Conservation (phyloP, 306 rosid species). For the Alnus glutinosa region DNA sequence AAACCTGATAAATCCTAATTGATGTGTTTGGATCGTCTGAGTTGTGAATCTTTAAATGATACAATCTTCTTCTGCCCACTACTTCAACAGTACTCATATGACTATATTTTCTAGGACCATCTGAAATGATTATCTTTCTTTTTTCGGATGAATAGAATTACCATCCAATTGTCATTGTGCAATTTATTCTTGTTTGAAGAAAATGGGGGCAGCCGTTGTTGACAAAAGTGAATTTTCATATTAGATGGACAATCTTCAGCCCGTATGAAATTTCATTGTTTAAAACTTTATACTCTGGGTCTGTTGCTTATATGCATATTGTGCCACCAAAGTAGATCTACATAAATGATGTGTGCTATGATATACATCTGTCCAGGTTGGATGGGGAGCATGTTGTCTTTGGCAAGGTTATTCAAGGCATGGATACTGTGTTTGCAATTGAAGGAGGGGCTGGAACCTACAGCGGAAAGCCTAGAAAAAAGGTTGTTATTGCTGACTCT, state of each 20-base stretch:
- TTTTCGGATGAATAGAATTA: background rate
- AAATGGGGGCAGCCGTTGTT: slow-evolving; percentile 10
- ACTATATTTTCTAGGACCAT: background rate
- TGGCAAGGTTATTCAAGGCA: slow-evolving; percentile 82
- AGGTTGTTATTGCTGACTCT: slow-evolving; percentile 68
- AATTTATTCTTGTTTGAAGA: background rate
- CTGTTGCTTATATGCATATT: background rate
- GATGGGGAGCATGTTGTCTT: slow-evolving; percentile 86
- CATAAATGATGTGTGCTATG: slow-evolving; percentile 1
- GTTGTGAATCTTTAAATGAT: background rate
- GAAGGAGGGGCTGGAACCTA: slow-evolving; percentile 92
- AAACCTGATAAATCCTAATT: background rate
- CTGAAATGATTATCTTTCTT: background rate
- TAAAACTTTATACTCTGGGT: background rate
- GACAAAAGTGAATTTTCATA: background rate
- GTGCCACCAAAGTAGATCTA: slow-evolving; percentile 4
- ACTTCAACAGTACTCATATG: background rate
- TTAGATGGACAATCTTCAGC: background rate
- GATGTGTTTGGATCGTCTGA: background rate
- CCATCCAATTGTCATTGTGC: background rate
- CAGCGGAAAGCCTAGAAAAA: slow-evolving; percentile 78
- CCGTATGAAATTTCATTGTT: background rate
- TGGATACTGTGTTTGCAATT: slow-evolving; percentile 73
- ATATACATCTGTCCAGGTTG: slow-evolving; percentile 53
- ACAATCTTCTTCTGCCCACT: slow-evolving; percentile 2